Evolutionary conservation across 192 early-diverging fungal genomes (phyloP), one percentile per base, ranked within the genome.

Genomic region (Spinellus fusiger): DNA sequence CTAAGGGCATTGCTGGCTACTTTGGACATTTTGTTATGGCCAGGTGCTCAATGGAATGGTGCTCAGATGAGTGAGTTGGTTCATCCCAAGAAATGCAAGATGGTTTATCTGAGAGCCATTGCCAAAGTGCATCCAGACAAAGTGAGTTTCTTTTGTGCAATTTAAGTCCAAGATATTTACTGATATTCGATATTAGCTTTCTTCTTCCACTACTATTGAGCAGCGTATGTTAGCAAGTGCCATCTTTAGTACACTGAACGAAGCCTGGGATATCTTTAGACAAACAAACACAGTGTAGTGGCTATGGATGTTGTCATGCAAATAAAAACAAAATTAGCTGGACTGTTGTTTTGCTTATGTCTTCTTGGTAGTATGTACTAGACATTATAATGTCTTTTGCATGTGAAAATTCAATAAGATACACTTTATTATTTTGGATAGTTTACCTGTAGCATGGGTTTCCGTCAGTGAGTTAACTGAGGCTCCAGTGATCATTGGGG

Each of bases 231-330:
- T 97, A 31, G 95, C 96, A 15, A 88, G 88, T 51, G 83, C 79
- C 49, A 88, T 96, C 12, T 98, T 98, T 68, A 80, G 81, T 59
- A 76, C 81, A 1, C 73, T 98, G 37, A 98, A 98, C 69, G 84
- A 92, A 74, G 94, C 91, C 5, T 98, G 94, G 93, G 94, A 97
- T 65, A 68, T 79, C 3, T 98, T 98, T 74, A 96, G 93, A 73
- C 65, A 66, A 12, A 86, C 92, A 64, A 94, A 94, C 61, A 27
- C 48, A 33, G 28, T 63, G 10, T 63, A 63, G 51, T 56, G n/a
- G n/a, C n/a, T n/a, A n/a, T 40, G 38, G 9, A 40, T 40, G 8
- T 8, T 40, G 16, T 40, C 38, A 40, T n/a, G n/a, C n/a, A n/a
- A n/a, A n/a, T n/a, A n/a, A n/a, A n/a, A n/a, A n/a, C n/a, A n/a